Evolutionary conservation across 2,329 filamentous ascomycete species (phyloP), one percentile per base, ranked within the genome.

Genomic region (Ophiostoma triangulosporum): DNA sequence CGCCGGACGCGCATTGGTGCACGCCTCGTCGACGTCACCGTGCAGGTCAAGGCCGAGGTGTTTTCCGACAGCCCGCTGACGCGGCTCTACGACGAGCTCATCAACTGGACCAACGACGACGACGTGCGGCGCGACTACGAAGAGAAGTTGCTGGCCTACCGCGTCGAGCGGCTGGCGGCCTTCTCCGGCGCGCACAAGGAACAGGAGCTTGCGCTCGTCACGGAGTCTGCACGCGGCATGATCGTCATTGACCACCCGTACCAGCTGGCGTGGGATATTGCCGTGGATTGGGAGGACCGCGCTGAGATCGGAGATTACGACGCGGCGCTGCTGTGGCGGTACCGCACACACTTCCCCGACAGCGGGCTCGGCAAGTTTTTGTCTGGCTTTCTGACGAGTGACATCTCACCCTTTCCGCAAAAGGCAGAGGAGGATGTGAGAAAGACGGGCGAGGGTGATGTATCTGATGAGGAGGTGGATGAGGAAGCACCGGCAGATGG

Each of bases 171-270:
- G 5, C 75, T 98, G 1, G 67, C 84, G 8, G 82, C 86, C 27
- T 73, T 88, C 15, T 78, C 74, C 1, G 80, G 83, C 3, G 65
- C 70, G 3, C 71, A 81, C 55, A 97, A 97, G 67, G 64, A 69
- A 1, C 68, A 73, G 17, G 89, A 94, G 65, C 78, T 86, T 26
- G 72, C 80, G 33, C 82, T 85, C 58, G 84, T 95, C 0, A 69
- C 85, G 62, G 83, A 85, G 56, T 72, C 93, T 51, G 89, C 91
- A 0, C 81, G 83, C 58, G 93, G 91, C 57, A 95, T 98, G 86
- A 91, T 98, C 57, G 86, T 95, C 56, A 93, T 98, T 65, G 90
- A 91, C 61, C 89, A 97, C 61, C 87, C 88, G 0, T 95, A 84
- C 68, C 80, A 84, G 58, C 74, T 94, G 15, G 93, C 93, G 0